Conservation (phyloP, 108 stramenopile genomes). For the Cyclostephanos invisitatus region DNA sequence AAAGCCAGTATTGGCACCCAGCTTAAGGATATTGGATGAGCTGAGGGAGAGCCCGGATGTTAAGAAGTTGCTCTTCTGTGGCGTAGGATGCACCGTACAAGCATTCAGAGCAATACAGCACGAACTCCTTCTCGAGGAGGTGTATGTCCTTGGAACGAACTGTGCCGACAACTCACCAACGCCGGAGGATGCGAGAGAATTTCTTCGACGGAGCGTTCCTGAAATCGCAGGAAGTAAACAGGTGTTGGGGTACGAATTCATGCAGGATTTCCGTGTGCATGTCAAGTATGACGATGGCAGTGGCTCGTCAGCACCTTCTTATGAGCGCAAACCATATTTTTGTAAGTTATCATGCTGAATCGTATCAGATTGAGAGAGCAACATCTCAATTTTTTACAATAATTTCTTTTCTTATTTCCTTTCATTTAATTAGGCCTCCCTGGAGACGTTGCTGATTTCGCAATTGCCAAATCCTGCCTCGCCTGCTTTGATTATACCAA, state of each 20-base stretch:
- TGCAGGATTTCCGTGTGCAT: conserved; percentile 85
- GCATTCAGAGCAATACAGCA: conserved; percentile 75
- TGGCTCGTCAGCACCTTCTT: conserved; percentile 21
- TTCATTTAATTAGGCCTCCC: conserved; percentile 49
- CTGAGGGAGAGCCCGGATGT: conserved; percentile 61
- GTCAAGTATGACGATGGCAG: conserved; percentile 60
- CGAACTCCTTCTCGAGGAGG: conserved; percentile 61
- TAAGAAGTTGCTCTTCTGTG: conserved; percentile 73
- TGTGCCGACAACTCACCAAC: conserved; percentile 83
- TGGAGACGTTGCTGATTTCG: conserved; percentile 71
- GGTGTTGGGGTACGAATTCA: conserved; percentile 75
- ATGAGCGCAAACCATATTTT: conserved; percentile 78
- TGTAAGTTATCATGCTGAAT: conserved; percentile 22
- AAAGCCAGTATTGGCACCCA: conserved; percentile 79
- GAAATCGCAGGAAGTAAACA: conserved; percentile 9
- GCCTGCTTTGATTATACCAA: conserved; percentile 89
- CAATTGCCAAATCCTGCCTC: conserved; percentile 77
- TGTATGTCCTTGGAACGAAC: conserved; percentile 81
- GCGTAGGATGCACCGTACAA: conserved; percentile 85
- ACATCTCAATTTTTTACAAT: not conserved
- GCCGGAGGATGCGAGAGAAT: conserved; percentile 70
- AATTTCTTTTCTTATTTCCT: not conserved
- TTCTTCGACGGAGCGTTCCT: conserved; percentile 60
- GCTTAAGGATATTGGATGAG: conserved; percentile 69
- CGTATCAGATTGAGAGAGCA: not conserved